Conservation (phyloP, 768 basidiomycete species). For the Harrya chromipes region DNA sequence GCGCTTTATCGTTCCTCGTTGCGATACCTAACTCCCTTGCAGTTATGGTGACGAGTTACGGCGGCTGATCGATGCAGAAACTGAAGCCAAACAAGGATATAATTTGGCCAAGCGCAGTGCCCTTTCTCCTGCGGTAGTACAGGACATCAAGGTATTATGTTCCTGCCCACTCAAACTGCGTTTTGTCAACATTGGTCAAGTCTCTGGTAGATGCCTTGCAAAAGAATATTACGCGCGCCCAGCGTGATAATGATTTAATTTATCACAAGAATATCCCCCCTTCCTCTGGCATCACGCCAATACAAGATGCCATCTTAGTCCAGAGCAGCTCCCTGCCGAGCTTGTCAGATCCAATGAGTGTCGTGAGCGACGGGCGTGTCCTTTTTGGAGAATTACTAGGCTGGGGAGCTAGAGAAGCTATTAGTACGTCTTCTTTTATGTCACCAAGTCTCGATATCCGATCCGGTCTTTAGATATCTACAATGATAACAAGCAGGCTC, state of each 20-base stretch:
- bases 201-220: conserved; percentile 72
- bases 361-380: conserved; percentile 50
- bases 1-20: conserved; percentile 11
- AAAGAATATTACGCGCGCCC: conserved; percentile 64
- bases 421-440: conserved; percentile 53
- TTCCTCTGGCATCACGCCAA: conserved; percentile 57
- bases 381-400: conserved; percentile 75
- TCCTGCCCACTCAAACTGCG: background rate
- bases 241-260: conserved; percentile 92
- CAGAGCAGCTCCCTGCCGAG: conserved; percentile 54
- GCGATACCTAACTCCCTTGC: conserved; percentile 9
- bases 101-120: conserved; percentile 62
- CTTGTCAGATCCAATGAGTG: conserved; percentile 54
- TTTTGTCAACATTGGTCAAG: conserved; percentile 38
- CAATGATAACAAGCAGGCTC: conserved; percentile 70
- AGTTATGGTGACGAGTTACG: conserved; percentile 91
- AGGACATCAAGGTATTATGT: conserved; percentile 70
- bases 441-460: background rate
- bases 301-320: conserved; percentile 66
- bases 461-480: conserved; percentile 63
- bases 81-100: conserved; percentile 65
- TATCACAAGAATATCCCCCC: conserved; percentile 89
- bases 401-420: conserved; percentile 86
- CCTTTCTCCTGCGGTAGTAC: conserved; percentile 59
- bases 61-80: conserved; percentile 66